These are phyloP conservation scores for Trichoderma afroharzianum DNA, from an alignment of 2,329 filamentous ascomycete species.

Conservation along the genomic window DNA sequence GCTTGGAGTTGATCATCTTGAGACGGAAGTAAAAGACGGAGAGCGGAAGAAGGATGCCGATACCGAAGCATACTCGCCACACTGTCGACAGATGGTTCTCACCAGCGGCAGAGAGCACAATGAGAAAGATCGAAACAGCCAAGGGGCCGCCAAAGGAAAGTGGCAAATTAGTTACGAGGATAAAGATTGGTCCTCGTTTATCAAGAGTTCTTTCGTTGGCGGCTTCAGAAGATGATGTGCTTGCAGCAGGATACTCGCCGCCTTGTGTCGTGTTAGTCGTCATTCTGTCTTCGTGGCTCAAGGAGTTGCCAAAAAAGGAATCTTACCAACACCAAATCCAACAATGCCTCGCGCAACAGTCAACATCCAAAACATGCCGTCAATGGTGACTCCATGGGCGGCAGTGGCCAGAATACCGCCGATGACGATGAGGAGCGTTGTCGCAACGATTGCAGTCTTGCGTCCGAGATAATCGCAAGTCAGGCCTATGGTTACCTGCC, in stretches of 20 bases:
- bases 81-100: conserved; percentile 37
- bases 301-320: not conserved
- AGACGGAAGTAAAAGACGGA: conserved; percentile 55
- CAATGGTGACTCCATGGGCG: conserved; percentile 40
- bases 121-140: conserved; percentile 44
- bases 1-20: conserved; percentile 49
- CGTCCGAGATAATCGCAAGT: conserved; percentile 48
- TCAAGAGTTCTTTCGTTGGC: conserved; percentile 43
- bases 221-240: conserved; percentile 44
- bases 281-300: not conserved
- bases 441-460: conserved; percentile 44
- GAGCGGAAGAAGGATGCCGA: conserved; percentile 47
- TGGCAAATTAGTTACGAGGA: conserved; percentile 42
- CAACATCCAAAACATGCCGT: conserved; percentile 53
- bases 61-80: conserved; percentile 48
- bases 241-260: conserved; percentile 46
- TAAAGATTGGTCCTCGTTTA: conserved; percentile 40
- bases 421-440: conserved; percentile 45
- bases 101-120: conserved; percentile 39
- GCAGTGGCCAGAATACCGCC: conserved; percentile 46
- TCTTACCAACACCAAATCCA: conserved; percentile 41
- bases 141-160: conserved; percentile 32
- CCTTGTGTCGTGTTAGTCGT: conserved; percentile 19
- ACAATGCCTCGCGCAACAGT: conserved; percentile 46
- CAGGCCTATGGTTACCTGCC: conserved; percentile 38